Percentiles rank a stretch among this genome's conserved stretches.
Evolutionary conservation across 2,329 filamentous ascomycete species (phyloP).

Genomic region (Pseudophaeomoniella oleicola): DNA sequence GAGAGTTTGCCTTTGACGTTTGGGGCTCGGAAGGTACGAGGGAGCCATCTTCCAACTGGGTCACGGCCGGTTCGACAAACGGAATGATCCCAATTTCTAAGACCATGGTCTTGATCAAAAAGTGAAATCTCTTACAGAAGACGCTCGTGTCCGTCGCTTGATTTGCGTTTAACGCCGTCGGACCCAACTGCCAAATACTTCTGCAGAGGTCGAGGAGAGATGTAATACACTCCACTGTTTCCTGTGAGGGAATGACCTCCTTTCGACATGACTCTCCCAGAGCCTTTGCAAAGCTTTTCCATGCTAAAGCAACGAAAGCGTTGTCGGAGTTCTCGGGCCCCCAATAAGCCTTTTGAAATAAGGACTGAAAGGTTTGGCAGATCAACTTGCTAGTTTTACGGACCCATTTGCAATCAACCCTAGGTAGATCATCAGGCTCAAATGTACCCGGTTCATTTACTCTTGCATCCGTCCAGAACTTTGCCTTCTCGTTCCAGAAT

Average conservation of each 20-base stretch:
- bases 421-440: conserved; percentile 61
- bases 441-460: conserved; percentile 44
- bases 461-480: conserved; percentile 61
- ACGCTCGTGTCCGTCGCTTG: conserved; percentile 10
- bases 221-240: conserved; percentile 68
- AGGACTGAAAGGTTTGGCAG: conserved; percentile 43
- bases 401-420: conserved; percentile 76
- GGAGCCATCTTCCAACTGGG: neutral
- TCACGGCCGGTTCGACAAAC: conserved; percentile 33
- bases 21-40: neutral
- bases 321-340: conserved; percentile 21
- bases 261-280: conserved; percentile 55
- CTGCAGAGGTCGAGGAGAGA: conserved; percentile 55
- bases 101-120: conserved; percentile 36
- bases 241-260: conserved; percentile 76
- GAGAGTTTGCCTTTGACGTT: neutral
- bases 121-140: conserved; percentile 35
- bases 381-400: conserved; percentile 55
- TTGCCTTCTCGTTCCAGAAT: conserved; percentile 32
- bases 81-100: conserved; percentile 32
- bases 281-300: conserved; percentile 44
- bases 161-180: conserved; percentile 19
- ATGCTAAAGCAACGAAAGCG: conserved; percentile 41
- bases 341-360: conserved; percentile 37
- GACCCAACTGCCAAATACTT: conserved; percentile 50